These are phyloP conservation scores for Pleomassaria siparia DNA, from an alignment of 2,329 filamentous ascomycete genomes.

Conservation along the genomic window DNA sequence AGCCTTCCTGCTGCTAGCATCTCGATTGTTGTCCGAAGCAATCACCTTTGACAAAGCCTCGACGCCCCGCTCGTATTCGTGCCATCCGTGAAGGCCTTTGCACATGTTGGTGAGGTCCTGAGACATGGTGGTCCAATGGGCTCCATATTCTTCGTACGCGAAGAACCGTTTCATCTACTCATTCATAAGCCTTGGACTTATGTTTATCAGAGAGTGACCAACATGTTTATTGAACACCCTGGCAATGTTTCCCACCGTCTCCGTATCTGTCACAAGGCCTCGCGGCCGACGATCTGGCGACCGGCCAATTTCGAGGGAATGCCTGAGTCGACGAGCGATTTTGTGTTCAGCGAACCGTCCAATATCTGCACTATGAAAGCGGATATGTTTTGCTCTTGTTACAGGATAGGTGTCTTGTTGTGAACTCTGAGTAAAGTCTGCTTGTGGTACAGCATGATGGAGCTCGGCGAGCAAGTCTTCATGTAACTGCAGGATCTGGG, in stretches of 20 bases:
- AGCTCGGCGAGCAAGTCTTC: slow-evolving; percentile 77
- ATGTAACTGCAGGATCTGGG: slow-evolving; percentile 79
- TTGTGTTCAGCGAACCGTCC: slow-evolving; percentile 39
- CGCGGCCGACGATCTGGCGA: slow-evolving; percentile 41
- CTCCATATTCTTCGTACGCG: slow-evolving; percentile 87
- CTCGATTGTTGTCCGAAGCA: slow-evolving; percentile 66
- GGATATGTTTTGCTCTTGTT: slow-evolving; percentile 46
- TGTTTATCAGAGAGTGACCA: slow-evolving; percentile 10
- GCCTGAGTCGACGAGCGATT: slow-evolving; percentile 39
- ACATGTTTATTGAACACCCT: slow-evolving; percentile 57
- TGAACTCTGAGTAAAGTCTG: slow-evolving; percentile 48
- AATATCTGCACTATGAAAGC: slow-evolving; percentile 53
- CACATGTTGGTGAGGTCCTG: slow-evolving; percentile 72
- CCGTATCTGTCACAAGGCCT: slow-evolving; percentile 52
- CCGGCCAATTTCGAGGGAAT: slow-evolving; percentile 50
- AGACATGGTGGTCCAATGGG: slow-evolving; percentile 83
- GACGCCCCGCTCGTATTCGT: slow-evolving; percentile 78
- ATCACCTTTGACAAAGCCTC: slow-evolving; percentile 79
- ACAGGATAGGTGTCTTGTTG: slow-evolving; percentile 35
- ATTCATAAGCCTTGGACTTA: slow-evolving; percentile 41
- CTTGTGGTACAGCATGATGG: slow-evolving; percentile 69
- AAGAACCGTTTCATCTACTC: slow-evolving; percentile 76
- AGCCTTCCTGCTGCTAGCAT: slow-evolving; percentile 69
- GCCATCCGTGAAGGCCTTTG: slow-evolving; percentile 71
- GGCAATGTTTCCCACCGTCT: slow-evolving; percentile 57